Conservation (phyloP, 352 stramenopile genomes). For the Chrysophaeum taylorii region DNA sequence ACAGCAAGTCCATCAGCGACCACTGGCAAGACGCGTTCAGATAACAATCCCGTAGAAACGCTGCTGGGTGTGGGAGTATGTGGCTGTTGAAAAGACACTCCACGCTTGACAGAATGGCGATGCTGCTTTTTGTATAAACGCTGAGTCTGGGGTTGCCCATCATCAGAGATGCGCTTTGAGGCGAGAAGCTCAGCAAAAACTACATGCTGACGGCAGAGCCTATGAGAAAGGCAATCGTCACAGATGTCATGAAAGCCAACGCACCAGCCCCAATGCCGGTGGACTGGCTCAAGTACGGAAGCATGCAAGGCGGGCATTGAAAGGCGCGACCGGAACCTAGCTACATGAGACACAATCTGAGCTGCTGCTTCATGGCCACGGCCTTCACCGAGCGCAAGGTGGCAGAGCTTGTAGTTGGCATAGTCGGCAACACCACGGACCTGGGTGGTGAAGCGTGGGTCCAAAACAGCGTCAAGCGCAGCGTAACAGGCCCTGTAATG, state of each 20-base stretch:
- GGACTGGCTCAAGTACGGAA: background rate
- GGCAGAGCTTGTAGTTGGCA: background rate
- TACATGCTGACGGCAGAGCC: background rate
- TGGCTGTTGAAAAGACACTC: too few species aligned
- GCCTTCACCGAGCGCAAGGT: background rate
- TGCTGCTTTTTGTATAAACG: too few species aligned
- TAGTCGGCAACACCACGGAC: background rate
- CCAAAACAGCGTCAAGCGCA: background rate
- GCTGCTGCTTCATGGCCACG: background rate
- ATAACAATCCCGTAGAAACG: too few species aligned
- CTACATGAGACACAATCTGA: background rate
- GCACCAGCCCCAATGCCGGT: background rate
- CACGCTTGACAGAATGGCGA: too few species aligned
- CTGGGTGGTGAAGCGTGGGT: background rate
- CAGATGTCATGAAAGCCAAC: too few species aligned
- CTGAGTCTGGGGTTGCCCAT: too few species aligned
- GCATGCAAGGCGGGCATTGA: too few species aligned
- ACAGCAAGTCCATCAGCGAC: too few species aligned
- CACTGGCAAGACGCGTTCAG: too few species aligned
- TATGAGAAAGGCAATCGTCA: too few species aligned
- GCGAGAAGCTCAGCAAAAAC: conserved; percentile 2
- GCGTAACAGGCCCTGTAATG: background rate
- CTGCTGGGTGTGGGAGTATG: too few species aligned
- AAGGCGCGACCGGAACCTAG: background rate
- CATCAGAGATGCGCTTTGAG: too few species aligned